Evolutionary conservation across 1,284 basidiomycete genomes (phyloP), one percentile per base, ranked within the genome.

Genomic region (Schizophyllum amplum): DNA sequence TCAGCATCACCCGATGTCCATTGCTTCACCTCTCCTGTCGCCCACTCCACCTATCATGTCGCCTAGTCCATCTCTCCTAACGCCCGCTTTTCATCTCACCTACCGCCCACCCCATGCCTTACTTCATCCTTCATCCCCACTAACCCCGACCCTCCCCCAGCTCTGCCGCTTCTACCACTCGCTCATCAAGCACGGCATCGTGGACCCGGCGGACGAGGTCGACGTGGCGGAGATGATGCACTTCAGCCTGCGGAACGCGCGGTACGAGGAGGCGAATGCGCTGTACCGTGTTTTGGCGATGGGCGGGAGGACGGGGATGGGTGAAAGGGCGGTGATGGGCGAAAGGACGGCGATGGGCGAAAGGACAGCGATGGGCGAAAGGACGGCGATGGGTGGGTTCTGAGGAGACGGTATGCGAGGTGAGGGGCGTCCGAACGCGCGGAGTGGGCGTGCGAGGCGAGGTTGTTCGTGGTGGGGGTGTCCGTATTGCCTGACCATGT

Each of bases 141-240:
- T 53, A 20, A 55, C 49, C 52, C 7, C 11, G 23, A 23, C 24
- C 26, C 17, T 46, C 25, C 24, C 55, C 1, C 58, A 89, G 87
- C 75, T 90, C 33, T 90, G 85, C 68, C 81, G 87, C n/a, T 90
- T 90, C 69, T 88, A 84, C 66, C 72, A 73, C 60, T 82, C 85
- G 0, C 75, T 90, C 54, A 78, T 87, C 70, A 84, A 85, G 64
- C 72, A 81, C 15, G 71, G 70, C 49, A 77, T 88, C 62, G 76
- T 87, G 53, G 82, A 87, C 62, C 73, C 79, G 0, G 67, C 72
- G 9, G 76, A 74, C 15, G 86, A 89, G 63, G 78, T 78, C 5
- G 85, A 88, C 64, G 79, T 82, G 0, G 78, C 84, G 1, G 88
- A 89, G 69, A 88, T 90, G 77, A 75, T 76, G 13, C 83, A 87